Conservation (phyloP, 2,329 filamentous ascomycete species). For the Zymoseptoria brevis region DNA sequence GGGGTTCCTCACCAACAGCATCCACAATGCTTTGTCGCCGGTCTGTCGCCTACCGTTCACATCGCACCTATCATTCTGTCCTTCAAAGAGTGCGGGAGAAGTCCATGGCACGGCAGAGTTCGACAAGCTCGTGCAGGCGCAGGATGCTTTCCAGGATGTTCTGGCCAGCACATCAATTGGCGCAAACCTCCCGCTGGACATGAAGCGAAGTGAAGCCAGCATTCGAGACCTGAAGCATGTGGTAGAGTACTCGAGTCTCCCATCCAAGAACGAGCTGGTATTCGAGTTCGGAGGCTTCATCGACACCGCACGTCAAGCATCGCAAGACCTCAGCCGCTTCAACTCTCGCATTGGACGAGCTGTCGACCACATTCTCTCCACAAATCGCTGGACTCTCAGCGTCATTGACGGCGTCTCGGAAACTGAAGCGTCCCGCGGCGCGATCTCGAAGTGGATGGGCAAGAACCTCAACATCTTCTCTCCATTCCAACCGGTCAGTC, state of each 20-base stretch:
- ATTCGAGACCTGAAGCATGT: slow-evolving; percentile 67
- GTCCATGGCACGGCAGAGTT: slow-evolving; percentile 50
- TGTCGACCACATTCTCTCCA: slow-evolving; percentile 65
- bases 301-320: slow-evolving; percentile 56
- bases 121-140: slow-evolving; percentile 64
- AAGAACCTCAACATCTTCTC: slow-evolving; percentile 42
- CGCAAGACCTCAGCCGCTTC: slow-evolving; percentile 62
- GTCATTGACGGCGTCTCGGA: slow-evolving; percentile 56
- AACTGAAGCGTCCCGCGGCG: slow-evolving; percentile 33
- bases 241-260: slow-evolving; percentile 61
- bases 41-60: slow-evolving; percentile 62
- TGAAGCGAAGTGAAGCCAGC: slow-evolving; percentile 68
- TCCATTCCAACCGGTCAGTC: slow-evolving; percentile 54
- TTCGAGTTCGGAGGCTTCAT: slow-evolving; percentile 72
- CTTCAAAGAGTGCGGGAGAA: slow-evolving; percentile 12
- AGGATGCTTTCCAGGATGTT: slow-evolving; percentile 69
- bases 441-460: slow-evolving; percentile 36
- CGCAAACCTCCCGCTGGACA: slow-evolving; percentile 63
- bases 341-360: slow-evolving; percentile 67
- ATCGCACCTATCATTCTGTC: slow-evolving; percentile 58
- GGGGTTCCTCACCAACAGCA: slow-evolving; percentile 54
- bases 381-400: slow-evolving; percentile 66
- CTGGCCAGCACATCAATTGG: slow-evolving; percentile 59
- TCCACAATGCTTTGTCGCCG: slow-evolving; percentile 57
- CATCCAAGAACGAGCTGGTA: slow-evolving; percentile 61